A percentile compares a stretch with the other conserved stretches of the same genome.
Conservation (phyloP, 2,329 filamentous ascomycete genomes). For the Fusarium sp. region DNA sequence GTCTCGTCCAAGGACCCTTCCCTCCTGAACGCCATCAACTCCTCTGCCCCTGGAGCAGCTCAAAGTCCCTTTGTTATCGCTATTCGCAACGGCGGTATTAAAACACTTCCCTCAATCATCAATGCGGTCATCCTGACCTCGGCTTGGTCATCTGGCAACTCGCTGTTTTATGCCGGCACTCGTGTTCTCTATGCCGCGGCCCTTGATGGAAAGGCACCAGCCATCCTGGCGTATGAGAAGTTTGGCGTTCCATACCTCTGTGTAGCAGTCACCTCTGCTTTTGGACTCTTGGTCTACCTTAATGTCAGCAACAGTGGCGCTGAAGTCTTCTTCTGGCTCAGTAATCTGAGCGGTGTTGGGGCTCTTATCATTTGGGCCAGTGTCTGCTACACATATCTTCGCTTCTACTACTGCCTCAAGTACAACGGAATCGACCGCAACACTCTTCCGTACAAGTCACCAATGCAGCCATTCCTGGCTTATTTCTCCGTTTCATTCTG, state of each 20-base stretch:
- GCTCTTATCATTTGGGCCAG: constrained; percentile 3
- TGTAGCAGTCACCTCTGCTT: constrained; percentile 5
- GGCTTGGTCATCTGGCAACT: constrained; percentile 71
- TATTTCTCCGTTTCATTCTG: neutral
- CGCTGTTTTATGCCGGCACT: constrained; percentile 74
- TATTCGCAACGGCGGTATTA: constrained; percentile 75
- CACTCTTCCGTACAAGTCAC: neutral
- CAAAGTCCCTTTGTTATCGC: constrained; percentile 73
- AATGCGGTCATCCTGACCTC: constrained; percentile 77
- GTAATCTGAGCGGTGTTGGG: neutral
- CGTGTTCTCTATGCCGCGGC: constrained; percentile 78
- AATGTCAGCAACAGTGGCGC: constrained; percentile 3
- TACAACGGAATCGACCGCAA: constrained; percentile 1
- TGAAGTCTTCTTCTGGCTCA: constrained; percentile 10
- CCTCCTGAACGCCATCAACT: constrained; percentile 68
- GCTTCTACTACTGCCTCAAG: constrained; percentile 10
- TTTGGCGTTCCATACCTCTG: constrained; percentile 30
- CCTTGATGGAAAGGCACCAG: constrained; percentile 69
- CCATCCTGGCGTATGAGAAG: constrained; percentile 9
- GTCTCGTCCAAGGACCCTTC: constrained; percentile 73
- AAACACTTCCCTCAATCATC: constrained; percentile 72
- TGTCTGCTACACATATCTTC: neutral
- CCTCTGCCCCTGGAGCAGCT: constrained; percentile 54
- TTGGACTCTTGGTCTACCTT: constrained; percentile 19
- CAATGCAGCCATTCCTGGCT: neutral